phyloP scores from a whole-genome alignment of 2,329 filamentous ascomycete species.

The Pestalotiopsis sp. region DNA sequence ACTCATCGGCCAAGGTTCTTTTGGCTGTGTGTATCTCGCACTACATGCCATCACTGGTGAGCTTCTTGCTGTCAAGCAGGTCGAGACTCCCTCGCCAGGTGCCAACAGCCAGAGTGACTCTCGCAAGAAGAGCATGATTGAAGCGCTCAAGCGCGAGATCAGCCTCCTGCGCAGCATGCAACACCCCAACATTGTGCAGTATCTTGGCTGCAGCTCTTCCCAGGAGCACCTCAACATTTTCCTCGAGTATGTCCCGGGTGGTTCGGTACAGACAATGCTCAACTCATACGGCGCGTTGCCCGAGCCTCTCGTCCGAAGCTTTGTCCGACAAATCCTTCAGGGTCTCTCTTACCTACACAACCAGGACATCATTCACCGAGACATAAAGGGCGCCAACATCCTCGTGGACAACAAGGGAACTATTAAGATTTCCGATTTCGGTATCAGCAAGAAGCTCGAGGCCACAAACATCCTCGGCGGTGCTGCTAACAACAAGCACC shows the following conservation, averaged over 20 bases:
- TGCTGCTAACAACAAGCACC: slow-evolving; percentile 68
- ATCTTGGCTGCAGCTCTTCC: slow-evolving; percentile 92
- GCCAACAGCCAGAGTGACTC: slow-evolving; percentile 81
- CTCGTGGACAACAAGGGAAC: slow-evolving; percentile 98
- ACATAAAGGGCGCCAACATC: slow-evolving; percentile 99
- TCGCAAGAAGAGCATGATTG: slow-evolving; percentile 97
- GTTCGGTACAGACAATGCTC: slow-evolving; percentile 97
- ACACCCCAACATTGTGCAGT: slow-evolving; percentile 97
- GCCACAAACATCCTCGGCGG: slow-evolving; percentile 80
- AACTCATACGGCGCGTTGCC: slow-evolving; percentile 96
- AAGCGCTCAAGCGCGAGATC: slow-evolving; percentile 95
- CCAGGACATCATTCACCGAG: slow-evolving; percentile 94
- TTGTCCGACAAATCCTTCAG: slow-evolving; percentile 92
- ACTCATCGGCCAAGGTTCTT: slow-evolving; percentile 94
- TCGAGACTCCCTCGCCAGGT: slow-evolving; percentile 82
- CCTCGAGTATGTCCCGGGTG: slow-evolving; percentile 96
- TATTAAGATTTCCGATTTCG: slow-evolving; percentile 99
- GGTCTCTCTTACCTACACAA: slow-evolving; percentile 93
- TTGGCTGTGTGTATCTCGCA: slow-evolving; percentile 93
- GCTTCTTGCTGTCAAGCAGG: slow-evolving; percentile 97
- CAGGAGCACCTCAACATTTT: slow-evolving; percentile 97
- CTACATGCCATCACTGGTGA: slow-evolving; percentile 95
- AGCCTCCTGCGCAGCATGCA: slow-evolving; percentile 90
- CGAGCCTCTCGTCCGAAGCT: slow-evolving; percentile 92
- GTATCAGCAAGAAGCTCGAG: slow-evolving; percentile 97